Conservation (phyloP, 257 asterid genomes). For the Phtheirospermum japonicum region DNA sequence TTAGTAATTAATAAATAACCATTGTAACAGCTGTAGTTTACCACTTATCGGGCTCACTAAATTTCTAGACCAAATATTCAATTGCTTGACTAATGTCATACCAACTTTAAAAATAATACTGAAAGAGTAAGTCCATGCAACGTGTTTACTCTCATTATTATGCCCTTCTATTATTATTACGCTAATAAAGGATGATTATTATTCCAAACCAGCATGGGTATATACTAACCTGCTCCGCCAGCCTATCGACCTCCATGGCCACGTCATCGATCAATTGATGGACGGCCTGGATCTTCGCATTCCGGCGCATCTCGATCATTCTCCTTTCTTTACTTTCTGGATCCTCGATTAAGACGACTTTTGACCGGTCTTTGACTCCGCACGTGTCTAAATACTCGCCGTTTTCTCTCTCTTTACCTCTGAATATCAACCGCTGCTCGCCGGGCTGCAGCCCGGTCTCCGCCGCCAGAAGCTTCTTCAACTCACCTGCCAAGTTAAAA, state of each 20-base stretch:
- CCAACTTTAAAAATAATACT: too few relatives aligned
- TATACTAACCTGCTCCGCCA: slow-evolving; percentile 75
- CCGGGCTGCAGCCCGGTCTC: slow-evolving; percentile 57
- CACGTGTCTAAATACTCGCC: slow-evolving; percentile 58
- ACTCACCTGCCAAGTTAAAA: slow-evolving; percentile 39
- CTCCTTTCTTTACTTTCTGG: slow-evolving; percentile 50
- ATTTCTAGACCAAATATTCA: too few relatives aligned
- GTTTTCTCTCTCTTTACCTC: slow-evolving; percentile 60
- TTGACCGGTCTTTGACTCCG: slow-evolving; percentile 67
- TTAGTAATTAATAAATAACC: not conserved
- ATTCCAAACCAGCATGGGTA: too few relatives aligned
- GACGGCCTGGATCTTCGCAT: slow-evolving; percentile 52
- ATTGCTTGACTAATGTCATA: too few relatives aligned
- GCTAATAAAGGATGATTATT: too few relatives aligned
- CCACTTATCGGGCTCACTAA: not conserved
- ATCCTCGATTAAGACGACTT: slow-evolving; percentile 52
- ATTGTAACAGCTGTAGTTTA: slow-evolving; percentile 20
- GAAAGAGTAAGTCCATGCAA: too few relatives aligned
- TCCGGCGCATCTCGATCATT: slow-evolving; percentile 48
- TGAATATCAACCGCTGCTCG: slow-evolving; percentile 57
- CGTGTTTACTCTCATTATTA: too few relatives aligned
- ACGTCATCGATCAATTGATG: slow-evolving; percentile 47
- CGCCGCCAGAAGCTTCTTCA: slow-evolving; percentile 55
- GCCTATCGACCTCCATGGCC: slow-evolving; percentile 45
- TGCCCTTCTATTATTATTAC: too few relatives aligned